phyloP scores from a whole-genome alignment of 192 early-diverging fungal genomes.

The Entomortierella beljakovae region DNA sequence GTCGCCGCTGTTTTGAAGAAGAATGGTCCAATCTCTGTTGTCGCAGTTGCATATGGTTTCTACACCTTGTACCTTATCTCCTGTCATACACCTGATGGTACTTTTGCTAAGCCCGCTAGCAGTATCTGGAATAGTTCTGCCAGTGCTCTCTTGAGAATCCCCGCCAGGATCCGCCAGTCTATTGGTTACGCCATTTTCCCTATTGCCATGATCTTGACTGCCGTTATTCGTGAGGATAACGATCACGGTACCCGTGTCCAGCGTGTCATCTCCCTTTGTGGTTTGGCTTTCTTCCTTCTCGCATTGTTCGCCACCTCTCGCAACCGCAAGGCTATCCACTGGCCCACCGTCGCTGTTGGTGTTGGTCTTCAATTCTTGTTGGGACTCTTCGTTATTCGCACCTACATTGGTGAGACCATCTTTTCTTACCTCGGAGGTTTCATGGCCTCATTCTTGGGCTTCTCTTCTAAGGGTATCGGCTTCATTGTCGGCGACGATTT shows the following conservation, averaged over 20 bases:
- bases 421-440: slow-evolving; percentile 70
- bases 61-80: slow-evolving; percentile 62
- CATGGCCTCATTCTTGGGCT: slow-evolving; percentile 74
- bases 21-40: slow-evolving; percentile 59
- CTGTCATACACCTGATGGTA: slow-evolving; percentile 48
- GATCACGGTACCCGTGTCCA: slow-evolving; percentile 68
- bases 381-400: slow-evolving; percentile 83
- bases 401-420: slow-evolving; percentile 74
- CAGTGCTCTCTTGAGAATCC: slow-evolving; percentile 33
- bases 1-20: slow-evolving; percentile 66
- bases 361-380: slow-evolving; percentile 81
- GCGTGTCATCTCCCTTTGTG: slow-evolving; percentile 81
- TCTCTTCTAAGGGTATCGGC: slow-evolving; percentile 72
- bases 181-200: slow-evolving; percentile 57
- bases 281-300: slow-evolving; percentile 69
- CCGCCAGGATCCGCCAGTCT: slow-evolving; percentile 52
- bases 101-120: slow-evolving; percentile 52
- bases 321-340: slow-evolving; percentile 73
- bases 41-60: slow-evolving; percentile 66
- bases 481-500: slow-evolving; percentile 76
- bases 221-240: slow-evolving; percentile 61
- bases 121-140: slow-evolving; percentile 45
- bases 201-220: slow-evolving; percentile 67
- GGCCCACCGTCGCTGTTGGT: slow-evolving; percentile 79
- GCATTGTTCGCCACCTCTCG: slow-evolving; percentile 65